Base-by-base conservation (phyloP, 306 rosid species). In the Mucuna pruriens region DNA sequence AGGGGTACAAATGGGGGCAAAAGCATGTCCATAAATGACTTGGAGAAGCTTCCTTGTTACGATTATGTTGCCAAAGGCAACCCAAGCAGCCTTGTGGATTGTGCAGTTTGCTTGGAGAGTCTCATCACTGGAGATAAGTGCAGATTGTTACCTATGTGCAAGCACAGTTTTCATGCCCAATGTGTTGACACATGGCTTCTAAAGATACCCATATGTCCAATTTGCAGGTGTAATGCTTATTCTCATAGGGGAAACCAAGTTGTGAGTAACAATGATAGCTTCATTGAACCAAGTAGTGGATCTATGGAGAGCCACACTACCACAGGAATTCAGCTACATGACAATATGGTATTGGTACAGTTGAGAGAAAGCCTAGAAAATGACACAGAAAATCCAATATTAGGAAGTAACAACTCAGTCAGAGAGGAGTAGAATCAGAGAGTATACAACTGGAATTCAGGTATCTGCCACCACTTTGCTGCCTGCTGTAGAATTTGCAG, bases 81-180 rank as follows among this genome's bases (percentile, higher is more conserved):
- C 15, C 72, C 34, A 71, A 76, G 85, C 42, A 85, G 89, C 74
- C 79, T 88, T 9, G 80, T 79, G 80, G 86, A 85, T 8, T 92
- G 94, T 78, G 93, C 89, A n/a, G 88, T 92, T 76, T 92, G 97
- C 66, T 89, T 92, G 85, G 94, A 90, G 80, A 85, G 13, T 73
- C 86, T 89, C 48, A 78, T 26, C 74, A 79, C 78, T 16, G 92
- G 97, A 5, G 94, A 89, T 19, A 90, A 84, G 83, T 90, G 94
- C 71, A 86, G 94, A 58, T 48, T 84, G 63, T 83, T 90, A 75
- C 97, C 93, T 1, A 16, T 74, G 9, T 89, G 93, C 66, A 87
- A 82, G 49, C 94, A 92, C 79, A 87, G 86, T 76, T 90, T 92
- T 73, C 94, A 90, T 79, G 87, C 90, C 1, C 86, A 77, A 0